Evolutionary conservation across 331 rosid genomes (phyloP), one percentile per base, ranked within the genome.

Genomic region (Quercus phellos): DNA sequence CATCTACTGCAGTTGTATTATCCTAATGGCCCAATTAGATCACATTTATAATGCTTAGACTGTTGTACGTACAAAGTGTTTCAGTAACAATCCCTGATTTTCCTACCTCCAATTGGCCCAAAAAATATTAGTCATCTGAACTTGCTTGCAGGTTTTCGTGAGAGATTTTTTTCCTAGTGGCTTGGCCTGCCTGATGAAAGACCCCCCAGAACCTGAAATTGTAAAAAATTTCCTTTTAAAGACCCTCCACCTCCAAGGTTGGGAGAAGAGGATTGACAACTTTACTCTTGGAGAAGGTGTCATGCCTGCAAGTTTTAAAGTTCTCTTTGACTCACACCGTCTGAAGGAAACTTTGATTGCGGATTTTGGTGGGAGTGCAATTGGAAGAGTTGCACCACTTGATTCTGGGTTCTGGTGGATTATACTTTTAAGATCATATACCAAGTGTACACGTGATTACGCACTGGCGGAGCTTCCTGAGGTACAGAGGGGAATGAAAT

Each of bases 131-230:
- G 1, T 21, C 29, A 21, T 7, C 64, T 22, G 64, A 22, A 58
- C 64, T 66, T 74, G 51, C 64, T 30, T 74, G 51, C 54, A 74
- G 78, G 78, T 74, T 21, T 74, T 74, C 29, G 78, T 74, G 68
- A 55, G 78, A 74, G 78, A 74, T 42, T 74, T 74, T 35, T 68
- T 74, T 22, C 78, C 78, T 18, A 56, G 68, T 56, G 78, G 53
- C 78, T 74, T 74, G 32, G 78, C 78, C 32, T 74, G 53, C 32
- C 78, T 74, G 19, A 56, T 74, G 78, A 74, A 27, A 34, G 35
- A 22, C 14, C 51, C 51, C 51, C 51, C 51, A 46, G 76, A 72
- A 54, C 35, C 64, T 13, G 76, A 72, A 6, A 72, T 72, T 42
- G 78, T 74, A 19, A 74, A 74, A 35, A 30, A 55, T 38, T 74